Evolutionary conservation across 225 moss, liverwort and hornwort genomes (phyloP), one percentile per base, ranked within the genome.

Genomic region (Rhytidiadelphus loreus): DNA sequence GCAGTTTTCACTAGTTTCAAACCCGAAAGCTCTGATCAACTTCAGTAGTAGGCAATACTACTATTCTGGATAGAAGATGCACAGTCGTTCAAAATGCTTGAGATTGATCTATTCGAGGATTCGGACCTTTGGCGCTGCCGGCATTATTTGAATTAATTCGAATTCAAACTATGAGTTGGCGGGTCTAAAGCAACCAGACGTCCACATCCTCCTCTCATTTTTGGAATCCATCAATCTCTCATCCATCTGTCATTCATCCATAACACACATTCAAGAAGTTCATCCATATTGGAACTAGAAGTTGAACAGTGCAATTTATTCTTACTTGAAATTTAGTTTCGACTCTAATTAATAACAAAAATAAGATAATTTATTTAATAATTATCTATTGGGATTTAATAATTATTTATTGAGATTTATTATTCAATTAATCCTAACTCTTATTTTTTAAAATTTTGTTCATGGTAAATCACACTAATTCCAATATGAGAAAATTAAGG

Each of bases 161-260:
- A 89, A 92, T 92, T 92, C 87, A 83, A 91, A 88, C 44, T 59
- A n/a, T 21, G 64, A 73, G 21, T 39, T 72, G 89, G 91, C 89
- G 92, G 85, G 84, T 69, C 28, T 19, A 15, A 43, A 63, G 46
- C 22, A 81, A 44, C 13, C 53, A 62, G 21, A n/a, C n/a, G 21
- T 58, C 66, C 88, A 77, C 70, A 84, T 77, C 87, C 81, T 70
- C 35, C 9, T 12, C 81, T 13, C 59, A 50, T 15, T 53, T 14
- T 5, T 22, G 2, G 35, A 55, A 32, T 81, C 44, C 61, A 44
- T 44, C 33, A 22, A 16, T 22, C 20, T 63, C 35, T 82, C 64
- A 64, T 82, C 50, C 82, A 44, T 39, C 57, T 3, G 28, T 57
- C 39, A 2, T 58, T 80, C 80, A 80, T 41, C 59, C 41, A 12